phyloP scores from a whole-genome alignment of 208 protist genomes.

The Borovskyia barvae region DNA sequence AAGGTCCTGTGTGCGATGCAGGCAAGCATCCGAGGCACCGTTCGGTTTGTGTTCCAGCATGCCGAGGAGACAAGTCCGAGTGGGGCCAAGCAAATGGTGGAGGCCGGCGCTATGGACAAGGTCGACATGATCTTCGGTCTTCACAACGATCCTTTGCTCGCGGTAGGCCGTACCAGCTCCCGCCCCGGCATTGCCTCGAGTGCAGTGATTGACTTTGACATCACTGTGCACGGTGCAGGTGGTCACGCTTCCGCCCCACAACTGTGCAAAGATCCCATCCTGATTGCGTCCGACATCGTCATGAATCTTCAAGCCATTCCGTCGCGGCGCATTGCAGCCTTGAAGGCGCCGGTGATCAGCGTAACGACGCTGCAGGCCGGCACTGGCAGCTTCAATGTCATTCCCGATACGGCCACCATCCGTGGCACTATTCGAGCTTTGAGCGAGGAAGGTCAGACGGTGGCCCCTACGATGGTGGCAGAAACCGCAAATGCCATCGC shows the following conservation, averaged over 20 bases:
- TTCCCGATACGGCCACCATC: constrained; percentile 49
- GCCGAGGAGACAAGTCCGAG: constrained; percentile 54
- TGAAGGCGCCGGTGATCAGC: constrained; percentile 45
- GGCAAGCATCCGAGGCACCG: constrained; percentile 48
- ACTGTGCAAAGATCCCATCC: constrained; percentile 52
- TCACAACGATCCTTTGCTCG: constrained; percentile 28
- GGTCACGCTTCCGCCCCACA: constrained; percentile 55
- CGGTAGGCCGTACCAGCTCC: constrained; percentile 15
- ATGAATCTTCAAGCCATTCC: constrained; percentile 54
- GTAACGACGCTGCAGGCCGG: constrained; percentile 49
- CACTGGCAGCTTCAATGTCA: constrained; percentile 64
- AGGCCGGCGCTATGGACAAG: constrained; percentile 41
- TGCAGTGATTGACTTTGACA: constrained; percentile 60
- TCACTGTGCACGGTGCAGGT: constrained; percentile 54
- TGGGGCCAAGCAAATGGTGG: constrained; percentile 47
- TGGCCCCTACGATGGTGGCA: constrained; percentile 41
- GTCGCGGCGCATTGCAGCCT: constrained; percentile 45
- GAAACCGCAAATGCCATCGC: constrained; percentile 52
- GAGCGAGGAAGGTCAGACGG: constrained; percentile 33
- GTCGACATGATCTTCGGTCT: constrained; percentile 58
- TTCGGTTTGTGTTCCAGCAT: constrained; percentile 75
- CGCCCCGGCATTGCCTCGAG: constrained; percentile 36
- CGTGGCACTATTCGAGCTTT: constrained; percentile 52
- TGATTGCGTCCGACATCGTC: constrained; percentile 47
- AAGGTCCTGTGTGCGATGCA: constrained; percentile 50